phyloP scores from a whole-genome alignment of 2,329 filamentous ascomycete genomes.

The Nemania sp. region DNA sequence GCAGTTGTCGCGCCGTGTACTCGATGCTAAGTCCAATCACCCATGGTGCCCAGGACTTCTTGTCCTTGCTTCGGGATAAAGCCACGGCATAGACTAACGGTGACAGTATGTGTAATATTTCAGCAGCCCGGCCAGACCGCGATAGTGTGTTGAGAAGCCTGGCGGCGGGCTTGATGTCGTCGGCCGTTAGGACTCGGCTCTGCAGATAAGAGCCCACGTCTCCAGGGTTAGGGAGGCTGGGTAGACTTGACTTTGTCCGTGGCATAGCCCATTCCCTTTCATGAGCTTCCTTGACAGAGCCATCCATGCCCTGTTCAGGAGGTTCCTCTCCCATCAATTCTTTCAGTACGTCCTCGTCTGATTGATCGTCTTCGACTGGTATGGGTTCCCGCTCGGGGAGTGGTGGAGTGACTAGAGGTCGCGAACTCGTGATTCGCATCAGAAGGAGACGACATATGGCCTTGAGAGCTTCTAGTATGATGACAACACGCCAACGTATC shows the following conservation, averaged over 20 bases:
- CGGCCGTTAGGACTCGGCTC: constrained; percentile 89
- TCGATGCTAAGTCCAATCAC: constrained; percentile 86
- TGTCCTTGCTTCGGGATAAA: constrained; percentile 78
- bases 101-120: constrained; percentile 90
- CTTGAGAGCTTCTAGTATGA: constrained; percentile 87
- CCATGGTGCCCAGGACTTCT: constrained; percentile 92
- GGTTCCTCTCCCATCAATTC: constrained; percentile 55
- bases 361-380: constrained; percentile 65
- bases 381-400: constrained; percentile 88
- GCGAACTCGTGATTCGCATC: constrained; percentile 82
- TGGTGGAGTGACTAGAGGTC: constrained; percentile 84
- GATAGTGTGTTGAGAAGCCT: constrained; percentile 86
- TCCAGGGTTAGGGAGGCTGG: constrained; percentile 81
- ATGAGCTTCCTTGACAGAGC: constrained; percentile 63
- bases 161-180: constrained; percentile 94
- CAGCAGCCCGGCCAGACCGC: constrained; percentile 79
- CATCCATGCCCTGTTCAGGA: constrained; percentile 55
- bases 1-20: constrained; percentile 86
- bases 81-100: constrained; percentile 88
- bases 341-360: constrained; percentile 58
- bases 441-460: constrained; percentile 85
- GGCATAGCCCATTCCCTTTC: constrained; percentile 87
- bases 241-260: constrained; percentile 87
- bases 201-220: constrained; percentile 91
- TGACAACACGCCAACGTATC: constrained; percentile 86